Conservation (phyloP, 176 grass and related monocot genomes). For the Oryza punctata region DNA sequence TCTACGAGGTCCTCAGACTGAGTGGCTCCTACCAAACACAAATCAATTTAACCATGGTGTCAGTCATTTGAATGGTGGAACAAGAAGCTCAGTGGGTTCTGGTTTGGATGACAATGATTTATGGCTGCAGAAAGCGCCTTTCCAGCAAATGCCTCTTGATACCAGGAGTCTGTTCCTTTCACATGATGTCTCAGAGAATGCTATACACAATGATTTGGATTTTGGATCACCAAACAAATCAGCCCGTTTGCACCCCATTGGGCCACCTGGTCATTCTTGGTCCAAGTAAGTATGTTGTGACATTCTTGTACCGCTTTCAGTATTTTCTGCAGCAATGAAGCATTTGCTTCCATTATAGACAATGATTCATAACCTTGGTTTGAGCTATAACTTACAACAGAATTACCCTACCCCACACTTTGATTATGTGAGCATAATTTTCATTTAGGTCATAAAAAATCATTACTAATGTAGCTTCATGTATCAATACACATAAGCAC, state of each 20-base stretch:
- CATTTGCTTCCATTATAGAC: conserved; percentile 13
- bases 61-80: conserved; percentile 58
- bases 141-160: conserved; percentile 60
- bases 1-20: conserved; percentile 56
- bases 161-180: conserved; percentile 66
- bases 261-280: conserved; percentile 56
- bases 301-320: conserved; percentile 13
- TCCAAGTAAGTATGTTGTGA: conserved; percentile 62
- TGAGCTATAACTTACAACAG: background rate
- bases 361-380: background rate
- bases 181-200: conserved; percentile 55
- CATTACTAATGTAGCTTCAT: background rate
- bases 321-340: background rate
- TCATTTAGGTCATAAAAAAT: background rate
- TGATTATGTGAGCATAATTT: background rate
- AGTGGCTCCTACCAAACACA: conserved; percentile 55
- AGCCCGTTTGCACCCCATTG: conserved; percentile 45
- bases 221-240: conserved; percentile 54
- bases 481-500: background rate
- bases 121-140: conserved; percentile 54
- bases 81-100: conserved; percentile 34
- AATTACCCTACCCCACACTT: background rate
- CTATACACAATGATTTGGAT: conserved; percentile 35
- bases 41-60: conserved; percentile 48
- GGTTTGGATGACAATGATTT: conserved; percentile 50